Conservation (phyloP, 805 yeast species). For the Saccharomycopsis vini region DNA sequence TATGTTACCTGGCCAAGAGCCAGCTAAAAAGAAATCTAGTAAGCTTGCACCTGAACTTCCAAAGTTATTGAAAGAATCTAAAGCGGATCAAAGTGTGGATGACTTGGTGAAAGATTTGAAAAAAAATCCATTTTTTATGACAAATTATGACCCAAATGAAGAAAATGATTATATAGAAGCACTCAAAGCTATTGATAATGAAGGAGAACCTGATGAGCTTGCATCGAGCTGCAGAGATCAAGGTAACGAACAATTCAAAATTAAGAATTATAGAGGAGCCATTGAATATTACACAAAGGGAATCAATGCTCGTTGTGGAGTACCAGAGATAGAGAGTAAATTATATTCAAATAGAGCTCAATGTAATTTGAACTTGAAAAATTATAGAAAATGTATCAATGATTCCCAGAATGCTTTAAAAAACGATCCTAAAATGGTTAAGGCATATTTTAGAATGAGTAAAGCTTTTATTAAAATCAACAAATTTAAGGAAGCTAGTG, state of each 20-base stretch:
- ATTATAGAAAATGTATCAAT: constrained; percentile 77
- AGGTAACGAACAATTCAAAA: constrained; percentile 80
- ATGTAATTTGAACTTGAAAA: constrained; percentile 75
- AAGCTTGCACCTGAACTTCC: neutral
- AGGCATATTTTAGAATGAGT: constrained; percentile 81
- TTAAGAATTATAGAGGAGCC: constrained; percentile 64
- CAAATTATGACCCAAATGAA: constrained; percentile 65
- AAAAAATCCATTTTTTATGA: constrained; percentile 90
- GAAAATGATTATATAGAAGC: constrained; percentile 77
- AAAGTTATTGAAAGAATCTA: neutral
- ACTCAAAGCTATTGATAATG: constrained; percentile 67
- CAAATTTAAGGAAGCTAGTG: constrained; percentile 61
- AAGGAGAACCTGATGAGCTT: constrained; percentile 89
- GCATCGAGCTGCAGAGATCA: constrained; percentile 86
- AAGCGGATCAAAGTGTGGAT: constrained; percentile 47
- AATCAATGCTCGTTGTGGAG: constrained; percentile 58
- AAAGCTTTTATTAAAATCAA: constrained; percentile 67
- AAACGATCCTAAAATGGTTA: constrained; percentile 59
- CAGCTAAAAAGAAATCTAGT: neutral
- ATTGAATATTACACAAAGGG: constrained; percentile 74
- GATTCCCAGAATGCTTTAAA: constrained; percentile 70
- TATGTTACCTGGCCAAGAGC: neutral
- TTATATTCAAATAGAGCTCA: constrained; percentile 82
- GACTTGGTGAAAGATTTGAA: constrained; percentile 73
- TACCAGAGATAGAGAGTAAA: constrained; percentile 45